Evolutionary conservation across 2,329 filamentous ascomycete genomes (phyloP), one percentile per base, ranked within the genome.

Genomic region (Aspergillus melleus): DNA sequence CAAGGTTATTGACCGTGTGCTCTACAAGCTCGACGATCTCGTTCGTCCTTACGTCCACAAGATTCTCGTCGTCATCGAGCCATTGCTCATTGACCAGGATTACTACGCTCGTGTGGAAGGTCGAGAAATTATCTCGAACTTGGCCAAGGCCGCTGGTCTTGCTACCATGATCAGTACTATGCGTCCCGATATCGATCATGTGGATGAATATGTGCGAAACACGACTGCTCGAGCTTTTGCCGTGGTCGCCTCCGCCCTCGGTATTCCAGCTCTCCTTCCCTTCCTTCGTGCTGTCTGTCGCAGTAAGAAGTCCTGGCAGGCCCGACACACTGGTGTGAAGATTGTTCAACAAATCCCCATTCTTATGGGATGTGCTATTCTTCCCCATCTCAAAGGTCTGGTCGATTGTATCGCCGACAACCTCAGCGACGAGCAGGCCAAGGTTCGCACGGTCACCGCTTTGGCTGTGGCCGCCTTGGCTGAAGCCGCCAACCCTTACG

Each of bases 161-260:
- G 95, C 95, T 19, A 95, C 96, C 68, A 99, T 99, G 95, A 99
- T 99, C 75, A 96, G 92, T 79, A 96, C 93, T 9, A 99, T 99
- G 95, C 86, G 95, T 71, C 96, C 95, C 0, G 95, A 99, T 84
- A 96, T 99, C 66, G 95, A 99, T 70, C 95, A 99, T 70, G 91
- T 96, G 26, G 95, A 99, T 70, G 95, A 99, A 76, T 99, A 99
- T 74, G 96, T 99, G 12, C 88, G 95, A 73, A 99, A 99, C 78
- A 99, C 95, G 1, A 99, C 95, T 2, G 95, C 95, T 57, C 86
- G 95, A 81, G 95, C 95, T 1, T 99, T 99, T 73, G 95, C 95
- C 26, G 95, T 99, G 6, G 95, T 99, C 42, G 95, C 95, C 2
- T 97, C 94, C 20, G 95, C 95, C 19, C 86, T 99, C 6, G 95